A percentile compares a stretch with the other conserved stretches of the same genome.
Conservation (phyloP, 2,329 filamentous ascomycete genomes). For the Hymenoscyphus repandus region DNA sequence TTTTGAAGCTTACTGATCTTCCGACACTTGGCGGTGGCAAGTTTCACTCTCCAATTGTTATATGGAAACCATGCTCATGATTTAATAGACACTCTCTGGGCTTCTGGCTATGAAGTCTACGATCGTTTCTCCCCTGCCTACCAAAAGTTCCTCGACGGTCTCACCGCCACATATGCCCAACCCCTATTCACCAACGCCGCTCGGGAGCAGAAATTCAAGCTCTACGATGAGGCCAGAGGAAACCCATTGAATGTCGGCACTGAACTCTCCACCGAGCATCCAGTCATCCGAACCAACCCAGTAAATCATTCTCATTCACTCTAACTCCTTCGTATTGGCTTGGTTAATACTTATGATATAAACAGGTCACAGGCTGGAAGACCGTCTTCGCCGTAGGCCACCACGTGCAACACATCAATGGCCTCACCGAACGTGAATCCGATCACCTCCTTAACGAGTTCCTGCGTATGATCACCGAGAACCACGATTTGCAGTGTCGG, state of each 20-base stretch:
- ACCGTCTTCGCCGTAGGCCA: slow-evolving; percentile 40
- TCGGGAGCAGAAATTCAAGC: slow-evolving; percentile 37
- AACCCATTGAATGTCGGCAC: slow-evolving; percentile 52
- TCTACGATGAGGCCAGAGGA: slow-evolving; percentile 44
- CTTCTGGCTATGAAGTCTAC: slow-evolving; percentile 59
- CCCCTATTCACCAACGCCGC: slow-evolving; percentile 47
- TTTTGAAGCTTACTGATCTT: slow-evolving; percentile 44
- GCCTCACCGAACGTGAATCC: slow-evolving; percentile 48
- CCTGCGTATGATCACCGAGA: slow-evolving; percentile 44
- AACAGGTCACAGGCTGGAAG: slow-evolving; percentile 39
- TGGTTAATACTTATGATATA: slow-evolving; percentile 16
- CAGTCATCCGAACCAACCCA: slow-evolving; percentile 53
- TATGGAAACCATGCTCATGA: slow-evolving; percentile 17
- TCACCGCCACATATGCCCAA: slow-evolving; percentile 52
- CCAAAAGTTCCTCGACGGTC: slow-evolving; percentile 51
- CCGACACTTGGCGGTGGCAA: slow-evolving; percentile 41
- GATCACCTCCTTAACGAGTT: slow-evolving; percentile 30
- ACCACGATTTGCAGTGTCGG: slow-evolving; percentile 53
- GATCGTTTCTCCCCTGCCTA: slow-evolving; percentile 54
- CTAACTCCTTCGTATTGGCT: too few relatives aligned
- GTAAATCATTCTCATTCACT: not conserved
- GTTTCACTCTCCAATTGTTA: slow-evolving; percentile 34
- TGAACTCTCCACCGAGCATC: slow-evolving; percentile 39
- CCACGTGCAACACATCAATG: slow-evolving; percentile 51
- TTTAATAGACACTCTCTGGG: slow-evolving; percentile 36